Evolutionary conservation across 2,329 filamentous ascomycete genomes (phyloP).

Genomic region (Acephala macrosclerotiorum): DNA sequence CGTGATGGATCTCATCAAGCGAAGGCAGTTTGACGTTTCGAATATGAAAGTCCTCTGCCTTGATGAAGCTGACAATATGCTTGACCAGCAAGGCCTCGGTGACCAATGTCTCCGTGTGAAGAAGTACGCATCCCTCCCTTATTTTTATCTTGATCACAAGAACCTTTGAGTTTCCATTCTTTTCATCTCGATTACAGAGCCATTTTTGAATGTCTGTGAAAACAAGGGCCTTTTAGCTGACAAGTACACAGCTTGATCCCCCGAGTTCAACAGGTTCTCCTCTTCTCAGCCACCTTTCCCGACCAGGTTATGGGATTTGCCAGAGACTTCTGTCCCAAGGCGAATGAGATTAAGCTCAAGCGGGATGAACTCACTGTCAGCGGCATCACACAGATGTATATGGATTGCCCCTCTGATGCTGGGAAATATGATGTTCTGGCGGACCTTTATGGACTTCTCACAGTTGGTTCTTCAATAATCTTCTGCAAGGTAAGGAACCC

Average conservation of each 20-base stretch:
- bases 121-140: constrained; percentile 60
- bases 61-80: constrained; percentile 98
- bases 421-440: constrained; percentile 90
- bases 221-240: background rate
- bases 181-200: no score
- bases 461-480: constrained; percentile 96
- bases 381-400: constrained; percentile 97
- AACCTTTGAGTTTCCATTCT: no score
- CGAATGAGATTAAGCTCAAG: constrained; percentile 86
- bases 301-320: constrained; percentile 87
- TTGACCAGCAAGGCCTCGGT: constrained; percentile 92
- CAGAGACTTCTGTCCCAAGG: constrained; percentile 80
- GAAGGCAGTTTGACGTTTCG: constrained; percentile 74
- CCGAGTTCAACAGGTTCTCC: constrained; percentile 79
- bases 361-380: constrained; percentile 94
- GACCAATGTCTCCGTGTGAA: constrained; percentile 95
- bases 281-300: constrained; percentile 98
- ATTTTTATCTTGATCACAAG: no score
- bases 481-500: constrained; percentile 79
- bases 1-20: constrained; percentile 84
- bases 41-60: constrained; percentile 84
- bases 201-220: no score
- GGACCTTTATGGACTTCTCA: constrained; percentile 95
- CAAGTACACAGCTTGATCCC: constrained; percentile 69
- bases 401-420: constrained; percentile 84